Evolutionary conservation across 441 rosid species (phyloP), one percentile per base, ranked within the genome.

Genomic region (Jatropha multifida): DNA sequence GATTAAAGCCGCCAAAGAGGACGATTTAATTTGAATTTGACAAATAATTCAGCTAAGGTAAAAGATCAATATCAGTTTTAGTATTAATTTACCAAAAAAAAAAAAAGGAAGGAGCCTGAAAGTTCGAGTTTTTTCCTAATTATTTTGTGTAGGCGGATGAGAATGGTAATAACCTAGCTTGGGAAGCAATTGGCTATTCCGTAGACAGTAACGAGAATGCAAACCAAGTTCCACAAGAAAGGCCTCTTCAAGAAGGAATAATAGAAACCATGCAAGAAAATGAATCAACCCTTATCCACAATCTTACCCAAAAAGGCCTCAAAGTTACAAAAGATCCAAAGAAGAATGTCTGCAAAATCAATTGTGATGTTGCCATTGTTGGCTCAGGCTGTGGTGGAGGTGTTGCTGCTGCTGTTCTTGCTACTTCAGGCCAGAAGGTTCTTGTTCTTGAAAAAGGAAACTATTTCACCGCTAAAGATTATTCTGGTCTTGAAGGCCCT

Each of bases 311-410:
- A 23, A 90, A 92, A 81, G 96, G 97, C 69, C 90, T 95, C 37
- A 51, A 80, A 71, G 89, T 81, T 8, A 65, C 76, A 0, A 69
- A 69, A 0, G 89, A 88, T 61, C 15, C 76, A 0, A 12, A 74
- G 41, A 69, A 76, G 1, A 80, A 83, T 1, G 59, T 75, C 10
- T 83, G 75, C 78, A 88, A 46, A 71, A 86, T 95, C 81, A 86
- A 89, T 73, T 95, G 98, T 37, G 99, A 95, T 67, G 97, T 72
- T 7, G 89, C 89, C 0, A 75, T 95, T 13, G 83, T 95, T 7
- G 98, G 99, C 11, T 93, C 98, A 0, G 99, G 99, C 46, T 89
- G 96, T 18, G 99, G 99, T 3, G 99, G 99, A 18, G 97, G 97
- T 4, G 98, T 95, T 13, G 97, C 98, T 0, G 98, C 97, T 17